Evolutionary conservation across 805 yeast species (phyloP).

Genomic region (Candida sakaeoensis): DNA sequence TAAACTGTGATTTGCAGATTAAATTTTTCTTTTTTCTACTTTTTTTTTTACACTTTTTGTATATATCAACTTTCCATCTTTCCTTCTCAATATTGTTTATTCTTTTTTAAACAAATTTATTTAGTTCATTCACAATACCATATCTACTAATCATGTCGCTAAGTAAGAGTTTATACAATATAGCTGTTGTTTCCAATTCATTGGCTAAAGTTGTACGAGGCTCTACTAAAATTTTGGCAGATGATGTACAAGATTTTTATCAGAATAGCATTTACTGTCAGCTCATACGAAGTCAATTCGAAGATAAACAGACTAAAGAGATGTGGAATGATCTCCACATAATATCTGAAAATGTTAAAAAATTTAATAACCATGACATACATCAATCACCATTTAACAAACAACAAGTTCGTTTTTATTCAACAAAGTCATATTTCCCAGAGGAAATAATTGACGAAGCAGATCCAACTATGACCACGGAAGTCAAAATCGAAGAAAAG

Average conservation of each 20-base stretch:
- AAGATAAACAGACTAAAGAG: conserved; percentile 11
- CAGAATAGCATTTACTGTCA: conserved; percentile 17
- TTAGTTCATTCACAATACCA: too few relatives aligned
- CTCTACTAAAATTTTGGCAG: conserved; percentile 15
- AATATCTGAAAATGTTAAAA: conserved; percentile 4
- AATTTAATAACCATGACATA: neutral
- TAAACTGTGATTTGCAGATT: neutral
- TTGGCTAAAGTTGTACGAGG: conserved; percentile 18
- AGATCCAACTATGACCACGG: neutral
- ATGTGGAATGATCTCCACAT: conserved; percentile 22
- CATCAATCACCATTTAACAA: conserved; percentile 4
- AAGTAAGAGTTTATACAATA: conserved; percentile 16
- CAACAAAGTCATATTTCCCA: conserved; percentile 10
- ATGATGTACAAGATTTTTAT: conserved; percentile 20
- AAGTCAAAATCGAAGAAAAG: conserved; percentile 14
- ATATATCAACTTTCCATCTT: neutral
- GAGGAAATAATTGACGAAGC: conserved; percentile 7
- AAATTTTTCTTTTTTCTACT: neutral
- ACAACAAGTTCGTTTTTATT: conserved; percentile 9
- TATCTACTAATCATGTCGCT: conserved; percentile 17
- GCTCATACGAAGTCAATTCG: conserved; percentile 17
- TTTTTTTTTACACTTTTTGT: neutral
- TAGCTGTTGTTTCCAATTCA: conserved; percentile 24
- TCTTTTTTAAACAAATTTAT: neutral
- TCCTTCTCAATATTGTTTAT: neutral